Conservation (phyloP, 306 rosid species). For the Purshia tridentata region DNA sequence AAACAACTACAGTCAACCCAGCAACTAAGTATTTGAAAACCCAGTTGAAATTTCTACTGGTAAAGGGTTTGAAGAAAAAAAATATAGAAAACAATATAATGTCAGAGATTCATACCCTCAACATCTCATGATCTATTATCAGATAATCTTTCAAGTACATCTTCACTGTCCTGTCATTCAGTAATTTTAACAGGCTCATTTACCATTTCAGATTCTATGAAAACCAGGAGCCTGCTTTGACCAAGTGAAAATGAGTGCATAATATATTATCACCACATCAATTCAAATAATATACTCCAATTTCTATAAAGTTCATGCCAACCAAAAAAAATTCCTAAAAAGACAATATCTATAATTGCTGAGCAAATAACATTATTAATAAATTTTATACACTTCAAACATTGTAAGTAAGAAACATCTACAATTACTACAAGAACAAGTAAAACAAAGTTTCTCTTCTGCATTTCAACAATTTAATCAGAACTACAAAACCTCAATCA, state of each 20-base stretch:
- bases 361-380: too few species aligned
- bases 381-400: neutral
- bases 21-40: neutral
- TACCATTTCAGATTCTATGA: neutral
- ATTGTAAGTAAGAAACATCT: neutral
- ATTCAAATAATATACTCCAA: neutral
- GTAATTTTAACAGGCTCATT: neutral
- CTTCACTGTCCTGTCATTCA: constrained; percentile 13
- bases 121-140: constrained; percentile 10
- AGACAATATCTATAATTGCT: neutral
- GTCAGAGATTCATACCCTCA: constrained; percentile 18
- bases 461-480: neutral
- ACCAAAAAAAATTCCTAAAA: neutral
- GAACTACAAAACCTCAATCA: neutral
- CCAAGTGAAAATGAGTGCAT: neutral
- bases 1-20: neutral
- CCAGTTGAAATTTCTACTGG: neutral
- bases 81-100: neutral
- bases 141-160: constrained; percentile 13
- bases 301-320: neutral
- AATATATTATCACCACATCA: neutral
- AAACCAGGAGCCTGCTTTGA: constrained; percentile 4
- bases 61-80: neutral
- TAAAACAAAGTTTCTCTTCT: neutral
- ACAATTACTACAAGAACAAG: neutral